These are phyloP conservation scores for Starmera caribaea DNA, from an alignment of 805 yeast genomes.

Conservation along the genomic window DNA sequence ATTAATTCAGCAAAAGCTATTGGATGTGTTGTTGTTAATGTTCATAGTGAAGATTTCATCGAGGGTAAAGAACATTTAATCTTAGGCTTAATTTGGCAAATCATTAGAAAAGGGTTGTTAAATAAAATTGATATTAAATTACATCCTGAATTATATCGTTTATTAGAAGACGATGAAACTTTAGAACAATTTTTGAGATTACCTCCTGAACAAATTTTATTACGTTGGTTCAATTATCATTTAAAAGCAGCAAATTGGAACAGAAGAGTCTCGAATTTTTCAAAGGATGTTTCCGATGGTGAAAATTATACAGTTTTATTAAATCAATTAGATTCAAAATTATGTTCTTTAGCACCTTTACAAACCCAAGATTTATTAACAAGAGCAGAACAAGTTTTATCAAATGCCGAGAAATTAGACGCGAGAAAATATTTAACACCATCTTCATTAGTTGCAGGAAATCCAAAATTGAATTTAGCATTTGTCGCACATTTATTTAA, in stretches of 20 bases:
- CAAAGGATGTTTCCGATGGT: constrained; percentile 86
- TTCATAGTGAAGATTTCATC: constrained; percentile 89
- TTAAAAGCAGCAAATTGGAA: constrained; percentile 86
- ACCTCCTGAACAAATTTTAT: constrained; percentile 93
- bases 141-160: constrained; percentile 93
- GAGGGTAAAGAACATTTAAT: constrained; percentile 92
- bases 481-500: constrained; percentile 96
- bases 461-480: constrained; percentile 92
- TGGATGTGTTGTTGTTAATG: constrained; percentile 97
- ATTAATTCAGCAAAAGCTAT: constrained; percentile 98
- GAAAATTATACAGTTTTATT: constrained; percentile 88
- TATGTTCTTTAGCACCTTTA: constrained; percentile 76
- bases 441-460: constrained; percentile 86
- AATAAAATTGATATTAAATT: constrained; percentile 91
- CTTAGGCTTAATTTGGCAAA: constrained; percentile 92
- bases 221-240: constrained; percentile 97
- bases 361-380: constrained; percentile 62
- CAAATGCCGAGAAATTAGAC: constrained; percentile 82
- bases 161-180: constrained; percentile 94
- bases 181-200: constrained; percentile 91
- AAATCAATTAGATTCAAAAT: constrained; percentile 77
- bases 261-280: constrained; percentile 79
- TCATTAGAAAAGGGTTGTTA: constrained; percentile 90
- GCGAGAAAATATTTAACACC: constrained; percentile 95
- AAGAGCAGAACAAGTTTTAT: constrained; percentile 82